Evolutionary conservation across 768 basidiomycete species (phyloP), one percentile per base, ranked within the genome.

Genomic region (Hygrophoropsis aurantiaca): DNA sequence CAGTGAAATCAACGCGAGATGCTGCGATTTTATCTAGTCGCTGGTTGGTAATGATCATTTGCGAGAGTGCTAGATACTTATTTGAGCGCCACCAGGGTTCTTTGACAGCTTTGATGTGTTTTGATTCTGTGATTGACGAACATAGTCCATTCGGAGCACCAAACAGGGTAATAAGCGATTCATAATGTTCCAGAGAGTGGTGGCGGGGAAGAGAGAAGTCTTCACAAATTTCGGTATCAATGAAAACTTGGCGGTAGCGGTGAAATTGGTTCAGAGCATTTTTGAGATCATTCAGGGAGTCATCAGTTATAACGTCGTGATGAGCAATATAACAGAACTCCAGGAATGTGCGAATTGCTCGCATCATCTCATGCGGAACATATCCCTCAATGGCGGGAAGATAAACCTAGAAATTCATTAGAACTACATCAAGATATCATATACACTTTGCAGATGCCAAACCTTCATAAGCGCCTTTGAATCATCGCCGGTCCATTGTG

Each of bases 401-500:
- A 55, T 59, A 69, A 15, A 69, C 61, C 66, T 66, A 27, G 24
- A 26, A 35, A 16, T 11, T 7, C 16, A 33, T 11, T 11, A 20
- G 25, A 25, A 40, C 15, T 25, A 18, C 7, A 35, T 30, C 4
- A 11, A 44, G 16, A n/a, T 36, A 19, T 18, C 40, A 10, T 30
- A 21, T 25, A 37, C 19, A 38, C 16, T 30, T 24, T 19, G 4
- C 5, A 26, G 26, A 35, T 8, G 20, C 25, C 36, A n/a, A 36
- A 50, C 43, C 49, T 50, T 50, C 58, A 59, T 70, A 6, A 68
- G 49, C 0, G 60, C 69, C 33, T 71, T 71, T 4, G 65, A 71
- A 40, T 70, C 67, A 45, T 69, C 59, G 7, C 66, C 69, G 0
- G 63, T 70, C 69, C 69, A 71, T 40, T 70, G 69, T 19, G 40